Evolutionary conservation across 257 asterid species (phyloP).

Genomic region (Solanum etuberosum): DNA sequence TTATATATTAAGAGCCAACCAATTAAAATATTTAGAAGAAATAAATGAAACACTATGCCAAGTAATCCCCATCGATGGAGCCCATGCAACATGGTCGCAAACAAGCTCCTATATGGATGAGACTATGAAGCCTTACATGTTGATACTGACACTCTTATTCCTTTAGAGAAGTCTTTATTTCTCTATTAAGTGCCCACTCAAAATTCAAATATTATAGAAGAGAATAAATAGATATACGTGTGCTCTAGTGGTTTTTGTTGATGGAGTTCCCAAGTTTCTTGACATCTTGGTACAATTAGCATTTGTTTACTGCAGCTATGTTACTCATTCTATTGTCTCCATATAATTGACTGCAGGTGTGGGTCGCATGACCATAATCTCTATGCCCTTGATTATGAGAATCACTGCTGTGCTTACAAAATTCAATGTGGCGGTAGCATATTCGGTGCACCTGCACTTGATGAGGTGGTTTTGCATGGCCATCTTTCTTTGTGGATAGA

Average conservation of each 20-base stretch:
- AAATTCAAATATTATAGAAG: not conserved
- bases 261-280: not conserved
- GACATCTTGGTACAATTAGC: not conserved
- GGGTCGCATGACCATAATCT: slow-evolving; percentile 88
- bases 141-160: not conserved
- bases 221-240: not conserved
- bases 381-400: slow-evolving; percentile 80
- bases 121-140: not conserved
- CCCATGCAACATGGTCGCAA: not conserved
- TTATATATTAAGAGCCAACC: too few species aligned
- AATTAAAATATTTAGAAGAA: too few species aligned
- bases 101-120: not conserved
- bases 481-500: not conserved
- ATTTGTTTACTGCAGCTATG: not conserved
- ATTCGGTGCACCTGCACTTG: slow-evolving; percentile 80
- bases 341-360: slow-evolving; percentile 50
- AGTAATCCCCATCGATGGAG: not conserved
- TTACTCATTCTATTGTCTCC: not conserved
- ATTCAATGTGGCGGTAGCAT: slow-evolving; percentile 80
- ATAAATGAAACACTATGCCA: not conserved
- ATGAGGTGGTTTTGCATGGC: slow-evolving; percentile 42
- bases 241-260: not conserved
- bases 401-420: slow-evolving; percentile 46
- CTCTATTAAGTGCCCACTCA: not conserved
- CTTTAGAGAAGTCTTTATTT: not conserved